Conservation (phyloP, 2,329 filamentous ascomycete genomes). For the Hymenoscyphus infarciens region DNA sequence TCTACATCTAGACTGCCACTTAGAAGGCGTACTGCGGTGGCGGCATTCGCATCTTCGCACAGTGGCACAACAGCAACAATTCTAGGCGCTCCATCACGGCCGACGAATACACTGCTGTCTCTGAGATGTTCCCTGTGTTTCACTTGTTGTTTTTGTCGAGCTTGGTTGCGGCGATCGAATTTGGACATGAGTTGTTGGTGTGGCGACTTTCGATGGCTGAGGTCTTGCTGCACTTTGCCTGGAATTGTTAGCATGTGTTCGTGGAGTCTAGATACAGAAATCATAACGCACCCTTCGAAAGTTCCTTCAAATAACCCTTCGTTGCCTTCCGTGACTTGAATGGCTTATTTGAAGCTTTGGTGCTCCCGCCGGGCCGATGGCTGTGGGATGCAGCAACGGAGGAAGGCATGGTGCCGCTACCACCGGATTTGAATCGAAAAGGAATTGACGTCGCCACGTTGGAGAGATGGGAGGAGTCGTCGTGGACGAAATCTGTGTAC, state of each 20-base stretch:
- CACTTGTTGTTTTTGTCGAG: conserved; percentile 79
- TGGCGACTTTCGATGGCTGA: conserved; percentile 77
- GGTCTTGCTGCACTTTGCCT: conserved; percentile 71
- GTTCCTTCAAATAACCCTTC: conserved; percentile 81
- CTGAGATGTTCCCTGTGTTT: conserved; percentile 82
- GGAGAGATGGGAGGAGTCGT: conserved; percentile 20
- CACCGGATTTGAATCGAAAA: conserved; percentile 82
- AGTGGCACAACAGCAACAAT: conserved; percentile 87
- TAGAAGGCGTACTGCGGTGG: conserved; percentile 64
- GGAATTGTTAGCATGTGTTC: neutral
- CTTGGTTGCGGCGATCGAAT: conserved; percentile 90
- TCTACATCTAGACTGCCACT: conserved; percentile 79
- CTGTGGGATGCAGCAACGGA: conserved; percentile 64
- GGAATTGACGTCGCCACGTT: conserved; percentile 66
- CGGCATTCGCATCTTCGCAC: conserved; percentile 66
- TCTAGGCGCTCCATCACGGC: conserved; percentile 79
- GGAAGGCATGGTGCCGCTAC: conserved; percentile 69
- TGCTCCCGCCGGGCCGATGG: conserved; percentile 73
- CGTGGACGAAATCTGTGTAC: neutral
- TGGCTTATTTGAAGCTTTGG: conserved; percentile 80
- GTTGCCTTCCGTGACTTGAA: conserved; percentile 92
- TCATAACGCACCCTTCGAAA: conserved; percentile 66
- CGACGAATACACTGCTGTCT: conserved; percentile 77
- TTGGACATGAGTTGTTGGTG: conserved; percentile 98
- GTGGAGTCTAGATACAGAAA: neutral